A percentile compares a stretch with the other conserved stretches of the same genome.
These are phyloP conservation scores for Asterophora lycoperdoides DNA, from an alignment of 768 basidiomycete genomes.

Conservation along the genomic window DNA sequence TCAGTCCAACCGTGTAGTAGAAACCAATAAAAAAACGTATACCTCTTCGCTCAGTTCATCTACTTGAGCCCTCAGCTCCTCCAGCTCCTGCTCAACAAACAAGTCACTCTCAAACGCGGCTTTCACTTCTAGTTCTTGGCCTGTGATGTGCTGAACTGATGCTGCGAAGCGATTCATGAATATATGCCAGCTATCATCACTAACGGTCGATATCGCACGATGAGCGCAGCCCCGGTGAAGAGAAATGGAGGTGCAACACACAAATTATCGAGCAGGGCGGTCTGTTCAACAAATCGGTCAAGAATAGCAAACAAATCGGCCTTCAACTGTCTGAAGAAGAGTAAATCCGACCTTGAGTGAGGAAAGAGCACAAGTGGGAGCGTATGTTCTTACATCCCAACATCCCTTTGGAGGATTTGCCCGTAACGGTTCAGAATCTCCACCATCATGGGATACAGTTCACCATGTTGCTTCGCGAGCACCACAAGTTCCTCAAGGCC, in stretches of 20 bases:
- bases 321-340: slow-evolving; percentile 5
- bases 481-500: slow-evolving; percentile 58
- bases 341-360: neutral
- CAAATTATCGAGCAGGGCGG: slow-evolving; percentile 59
- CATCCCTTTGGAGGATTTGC: slow-evolving; percentile 52
- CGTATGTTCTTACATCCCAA: slow-evolving; percentile 49
- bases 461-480: slow-evolving; percentile 56
- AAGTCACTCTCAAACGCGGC: slow-evolving; percentile 33
- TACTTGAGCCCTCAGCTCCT: slow-evolving; percentile 51
- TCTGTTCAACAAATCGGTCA: slow-evolving; percentile 63
- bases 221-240: neutral
- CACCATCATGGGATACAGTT: slow-evolving; percentile 58
- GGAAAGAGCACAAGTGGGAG: neutral
- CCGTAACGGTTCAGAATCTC: slow-evolving; percentile 56
- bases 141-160: slow-evolving; percentile 65
- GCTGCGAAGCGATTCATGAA: slow-evolving; percentile 57
- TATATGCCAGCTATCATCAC: slow-evolving; percentile 60
- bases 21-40: slow-evolving; percentile 6
- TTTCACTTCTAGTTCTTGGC: slow-evolving; percentile 55
- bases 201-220: slow-evolving; percentile 26
- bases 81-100: slow-evolving; percentile 57
- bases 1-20: neutral
- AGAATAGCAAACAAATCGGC: slow-evolving; percentile 36
- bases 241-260: slow-evolving; percentile 28
- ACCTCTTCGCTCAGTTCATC: slow-evolving; percentile 69